These are phyloP conservation scores for Miamiensis avidus DNA, from an alignment of 169 alveolate genomes.

Conservation along the genomic window DNA sequence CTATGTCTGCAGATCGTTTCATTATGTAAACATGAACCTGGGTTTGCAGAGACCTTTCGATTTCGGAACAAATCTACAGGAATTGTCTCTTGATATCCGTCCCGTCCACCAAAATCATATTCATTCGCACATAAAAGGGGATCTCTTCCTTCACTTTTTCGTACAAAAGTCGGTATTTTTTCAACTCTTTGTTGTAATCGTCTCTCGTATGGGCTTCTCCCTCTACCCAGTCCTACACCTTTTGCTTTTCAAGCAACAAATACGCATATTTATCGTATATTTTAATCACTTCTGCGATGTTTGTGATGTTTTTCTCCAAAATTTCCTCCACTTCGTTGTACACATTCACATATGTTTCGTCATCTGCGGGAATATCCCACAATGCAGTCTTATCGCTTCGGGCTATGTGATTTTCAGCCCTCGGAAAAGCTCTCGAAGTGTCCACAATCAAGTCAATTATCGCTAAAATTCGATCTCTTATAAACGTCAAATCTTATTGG, in stretches of 20 bases:
- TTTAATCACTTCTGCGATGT: slow-evolving; percentile 53
- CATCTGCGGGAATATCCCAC: slow-evolving; percentile 76
- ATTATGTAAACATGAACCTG: slow-evolving; percentile 44
- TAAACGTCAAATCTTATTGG: slow-evolving; percentile 28
- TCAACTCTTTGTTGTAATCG: slow-evolving; percentile 54
- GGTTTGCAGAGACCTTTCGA: slow-evolving; percentile 41
- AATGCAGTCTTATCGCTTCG: slow-evolving; percentile 67
- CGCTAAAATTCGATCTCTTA: slow-evolving; percentile 48
- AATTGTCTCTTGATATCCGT: slow-evolving; percentile 62
- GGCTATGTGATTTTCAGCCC: slow-evolving; percentile 79
- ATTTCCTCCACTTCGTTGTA: slow-evolving; percentile 58
- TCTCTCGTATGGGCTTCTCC: slow-evolving; percentile 51
- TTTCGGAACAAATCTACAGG: slow-evolving; percentile 58
- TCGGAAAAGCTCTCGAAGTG: slow-evolving; percentile 64
- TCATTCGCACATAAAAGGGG: slow-evolving; percentile 72
- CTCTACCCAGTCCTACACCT: slow-evolving; percentile 56
- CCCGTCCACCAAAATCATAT: slow-evolving; percentile 78
- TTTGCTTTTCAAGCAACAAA: slow-evolving; percentile 62
- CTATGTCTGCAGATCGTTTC: slow-evolving; percentile 41
- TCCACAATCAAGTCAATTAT: slow-evolving; percentile 64
- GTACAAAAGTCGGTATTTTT: slow-evolving; percentile 49
- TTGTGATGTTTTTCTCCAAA: slow-evolving; percentile 60
- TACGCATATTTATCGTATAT: slow-evolving; percentile 72
- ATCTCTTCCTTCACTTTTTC: slow-evolving; percentile 57
- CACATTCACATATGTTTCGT: slow-evolving; percentile 64